Conservation (phyloP, 1,139 yeast species). For the Wickerhamomyces sp. region DNA sequence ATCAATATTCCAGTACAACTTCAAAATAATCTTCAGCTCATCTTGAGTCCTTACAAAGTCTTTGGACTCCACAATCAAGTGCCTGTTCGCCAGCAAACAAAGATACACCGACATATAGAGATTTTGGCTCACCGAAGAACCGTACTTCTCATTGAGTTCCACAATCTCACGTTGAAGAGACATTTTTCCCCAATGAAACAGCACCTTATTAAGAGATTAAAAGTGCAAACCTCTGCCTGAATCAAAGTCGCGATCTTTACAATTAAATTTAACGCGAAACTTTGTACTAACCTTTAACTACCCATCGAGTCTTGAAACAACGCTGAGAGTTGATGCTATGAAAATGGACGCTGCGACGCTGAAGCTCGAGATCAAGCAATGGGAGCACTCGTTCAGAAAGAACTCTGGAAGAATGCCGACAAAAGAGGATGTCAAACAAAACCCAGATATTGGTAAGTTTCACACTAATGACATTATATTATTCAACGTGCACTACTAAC, state of each 20-base stretch:
- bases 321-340: too few species aligned
- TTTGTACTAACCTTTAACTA: too few species aligned
- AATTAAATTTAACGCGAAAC: too few species aligned
- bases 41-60: slow-evolving; percentile 14
- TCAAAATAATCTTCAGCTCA: slow-evolving; percentile 16
- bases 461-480: too few species aligned
- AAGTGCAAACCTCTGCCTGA: too few species aligned
- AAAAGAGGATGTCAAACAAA: slow-evolving; percentile 48
- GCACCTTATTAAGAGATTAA: neutral
- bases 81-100: slow-evolving; percentile 23
- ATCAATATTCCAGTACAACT: slow-evolving; percentile 11
- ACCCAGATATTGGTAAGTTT: slow-evolving; percentile 33
- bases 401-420: slow-evolving; percentile 46
- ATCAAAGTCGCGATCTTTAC: too few species aligned
- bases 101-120: slow-evolving; percentile 11
- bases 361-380: slow-evolving; percentile 48
- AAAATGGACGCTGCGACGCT: slow-evolving; percentile 21
- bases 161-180: neutral
- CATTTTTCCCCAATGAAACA: neutral
- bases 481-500: neutral
- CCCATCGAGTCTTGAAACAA: too few species aligned
- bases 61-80: slow-evolving; percentile 23
- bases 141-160: neutral
- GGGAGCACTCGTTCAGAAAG: slow-evolving; percentile 53
- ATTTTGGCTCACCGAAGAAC: slow-evolving; percentile 7